These are phyloP conservation scores for Scutellaria barbata DNA, from an alignment of 257 asterid species.

Conservation along the genomic window DNA sequence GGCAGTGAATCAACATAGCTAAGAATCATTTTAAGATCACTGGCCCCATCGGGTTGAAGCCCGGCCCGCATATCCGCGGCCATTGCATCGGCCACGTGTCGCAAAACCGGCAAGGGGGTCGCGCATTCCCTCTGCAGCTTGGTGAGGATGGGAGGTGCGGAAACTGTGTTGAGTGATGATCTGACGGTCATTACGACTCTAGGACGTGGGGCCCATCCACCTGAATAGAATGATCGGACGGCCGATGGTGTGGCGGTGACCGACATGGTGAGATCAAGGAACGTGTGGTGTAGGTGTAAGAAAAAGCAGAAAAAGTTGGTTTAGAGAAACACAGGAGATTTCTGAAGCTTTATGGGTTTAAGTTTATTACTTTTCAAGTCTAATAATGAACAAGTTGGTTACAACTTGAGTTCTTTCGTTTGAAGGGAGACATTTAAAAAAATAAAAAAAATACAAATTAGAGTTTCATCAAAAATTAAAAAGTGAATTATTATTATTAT, in stretches of 20 bases:
- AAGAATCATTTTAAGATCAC: slow-evolving; percentile 85
- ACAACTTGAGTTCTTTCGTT: slow-evolving; percentile 9
- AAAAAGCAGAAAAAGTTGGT: slow-evolving; percentile 23
- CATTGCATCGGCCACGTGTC: slow-evolving; percentile 78
- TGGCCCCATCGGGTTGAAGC: slow-evolving; percentile 58
- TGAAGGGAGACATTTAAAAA: not conserved
- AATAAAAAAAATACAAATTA: not conserved
- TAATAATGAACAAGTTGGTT: slow-evolving; percentile 36
- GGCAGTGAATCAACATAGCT: slow-evolving; percentile 76
- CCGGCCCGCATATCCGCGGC: slow-evolving; percentile 80
- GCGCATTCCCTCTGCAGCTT: slow-evolving; percentile 72
- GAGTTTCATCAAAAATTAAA: not conserved
- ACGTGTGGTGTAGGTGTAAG: slow-evolving; percentile 33
- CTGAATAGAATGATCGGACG: slow-evolving; percentile 46
- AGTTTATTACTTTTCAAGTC: slow-evolving; percentile 35
- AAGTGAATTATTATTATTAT: not conserved
- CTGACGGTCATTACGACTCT: slow-evolving; percentile 51
- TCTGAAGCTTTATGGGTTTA: slow-evolving; percentile 35
- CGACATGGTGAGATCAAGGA: slow-evolving; percentile 52
- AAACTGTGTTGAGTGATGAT: slow-evolving; percentile 42
- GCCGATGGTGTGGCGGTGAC: slow-evolving; percentile 46
- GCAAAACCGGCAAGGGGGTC: slow-evolving; percentile 73
- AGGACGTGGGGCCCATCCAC: slow-evolving; percentile 32
- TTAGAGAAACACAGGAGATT: slow-evolving; percentile 7
- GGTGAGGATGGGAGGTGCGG: slow-evolving; percentile 54